Conservation (phyloP, 352 stramenopile genomes). For the Pythium oligandrum region DNA sequence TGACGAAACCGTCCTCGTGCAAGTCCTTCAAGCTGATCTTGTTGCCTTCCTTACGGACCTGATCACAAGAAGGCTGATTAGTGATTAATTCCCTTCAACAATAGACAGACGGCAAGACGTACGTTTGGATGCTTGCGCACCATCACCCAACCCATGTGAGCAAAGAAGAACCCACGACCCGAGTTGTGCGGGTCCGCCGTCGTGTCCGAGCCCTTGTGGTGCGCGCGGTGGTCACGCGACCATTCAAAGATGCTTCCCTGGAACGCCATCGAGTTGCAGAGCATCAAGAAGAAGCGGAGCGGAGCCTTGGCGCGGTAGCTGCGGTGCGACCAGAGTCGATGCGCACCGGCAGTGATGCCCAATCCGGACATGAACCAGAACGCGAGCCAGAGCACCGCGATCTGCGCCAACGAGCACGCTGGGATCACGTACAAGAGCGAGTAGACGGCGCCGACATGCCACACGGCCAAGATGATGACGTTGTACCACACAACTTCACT, state of each 20-base stretch:
- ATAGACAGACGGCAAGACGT: not conserved
- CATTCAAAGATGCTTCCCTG: conserved; percentile 98
- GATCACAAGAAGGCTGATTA: not conserved
- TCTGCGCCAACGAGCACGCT: conserved; percentile 29
- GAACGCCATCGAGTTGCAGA: conserved; percentile 97
- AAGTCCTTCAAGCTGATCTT: conserved; percentile 97
- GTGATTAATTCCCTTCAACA: not conserved
- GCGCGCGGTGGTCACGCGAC: conserved; percentile 98
- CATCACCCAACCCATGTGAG: conserved; percentile 99
- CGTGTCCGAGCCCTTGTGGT: conserved; percentile 98
- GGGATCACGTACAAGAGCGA: conserved; percentile 59
- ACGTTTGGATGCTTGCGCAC: conserved; percentile 96
- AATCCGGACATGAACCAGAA: conserved; percentile 86
- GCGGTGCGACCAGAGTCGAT: conserved; percentile 96
- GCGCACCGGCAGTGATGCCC: conserved; percentile 96
- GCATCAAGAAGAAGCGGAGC: conserved; percentile 94
- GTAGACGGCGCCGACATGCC: conserved; percentile 78
- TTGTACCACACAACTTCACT: conserved; percentile 87
- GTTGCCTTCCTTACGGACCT: conserved; percentile 76
- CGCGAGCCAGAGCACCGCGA: conserved; percentile 54
- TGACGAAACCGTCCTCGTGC: conserved; percentile 91
- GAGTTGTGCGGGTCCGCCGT: conserved; percentile 95
- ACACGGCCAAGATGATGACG: conserved; percentile 50
- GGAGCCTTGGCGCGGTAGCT: conserved; percentile 92
- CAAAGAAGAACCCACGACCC: conserved; percentile 97